Evolutionary conservation across 2,329 filamentous ascomycete species (phyloP).

Genomic region (Claviceps maximensis): DNA sequence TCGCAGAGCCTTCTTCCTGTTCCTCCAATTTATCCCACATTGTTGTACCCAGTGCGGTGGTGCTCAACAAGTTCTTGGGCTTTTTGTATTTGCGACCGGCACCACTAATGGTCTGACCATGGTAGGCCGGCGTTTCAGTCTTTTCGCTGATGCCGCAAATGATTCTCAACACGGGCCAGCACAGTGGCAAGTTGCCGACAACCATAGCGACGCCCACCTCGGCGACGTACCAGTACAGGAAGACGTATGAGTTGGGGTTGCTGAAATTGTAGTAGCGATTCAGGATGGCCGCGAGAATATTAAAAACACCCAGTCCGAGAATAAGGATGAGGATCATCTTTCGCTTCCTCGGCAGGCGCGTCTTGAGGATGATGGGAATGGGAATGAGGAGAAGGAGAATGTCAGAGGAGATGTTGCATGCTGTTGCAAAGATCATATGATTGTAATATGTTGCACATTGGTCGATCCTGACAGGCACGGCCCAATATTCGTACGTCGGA

Average conservation of each 20-base stretch:
- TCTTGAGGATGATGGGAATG: slow-evolving; percentile 29
- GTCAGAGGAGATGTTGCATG: slow-evolving; percentile 35
- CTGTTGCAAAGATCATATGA: slow-evolving; percentile 32
- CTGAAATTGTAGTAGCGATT: slow-evolving; percentile 51
- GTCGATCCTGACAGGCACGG: slow-evolving; percentile 27
- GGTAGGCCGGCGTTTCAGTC: slow-evolving; percentile 14
- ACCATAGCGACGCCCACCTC: slow-evolving; percentile 46
- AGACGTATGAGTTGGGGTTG: slow-evolving; percentile 39
- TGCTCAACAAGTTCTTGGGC: slow-evolving; percentile 6
- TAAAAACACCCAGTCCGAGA: slow-evolving; percentile 42
- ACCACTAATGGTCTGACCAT: slow-evolving; percentile 9
- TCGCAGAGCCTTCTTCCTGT: slow-evolving; percentile 7
- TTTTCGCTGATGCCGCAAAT: slow-evolving; percentile 16
- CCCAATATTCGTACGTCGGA: slow-evolving; percentile 38
- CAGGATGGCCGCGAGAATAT: slow-evolving; percentile 42
- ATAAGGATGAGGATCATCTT: slow-evolving; percentile 41
- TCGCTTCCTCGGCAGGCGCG: slow-evolving; percentile 24
- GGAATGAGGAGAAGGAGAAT: slow-evolving; percentile 31
- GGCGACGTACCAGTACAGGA: slow-evolving; percentile 47
- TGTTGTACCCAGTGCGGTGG: slow-evolving; percentile 11
- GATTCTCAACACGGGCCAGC: slow-evolving; percentile 41
- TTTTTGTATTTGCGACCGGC: slow-evolving; percentile 6
- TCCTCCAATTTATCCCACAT: slow-evolving; percentile 20
- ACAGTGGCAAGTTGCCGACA: slow-evolving; percentile 47
- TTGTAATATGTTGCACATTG: slow-evolving; percentile 33